Evolutionary conservation across 73 alveolate genomes (phyloP), one percentile per base, ranked within the genome.

Genomic region (Paramecium biaurelia): DNA sequence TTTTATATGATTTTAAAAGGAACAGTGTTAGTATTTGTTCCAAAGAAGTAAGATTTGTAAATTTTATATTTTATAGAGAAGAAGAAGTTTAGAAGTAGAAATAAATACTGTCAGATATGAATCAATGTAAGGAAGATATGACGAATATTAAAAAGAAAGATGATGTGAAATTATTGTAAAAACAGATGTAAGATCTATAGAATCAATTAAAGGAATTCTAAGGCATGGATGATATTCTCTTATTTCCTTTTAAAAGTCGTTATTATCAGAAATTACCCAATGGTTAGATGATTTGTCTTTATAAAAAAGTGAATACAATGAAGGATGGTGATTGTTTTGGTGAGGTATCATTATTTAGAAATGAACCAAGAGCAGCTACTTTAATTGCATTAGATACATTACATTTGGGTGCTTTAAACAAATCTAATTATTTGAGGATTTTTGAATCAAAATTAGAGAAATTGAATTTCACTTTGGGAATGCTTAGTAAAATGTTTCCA

Each of bases 311-410:
- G 2, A 79, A 79, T 47, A 41, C 49, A 20, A 38, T 79, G 70
- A 79, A 23, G 7, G 63, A 79, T 30, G 98, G 98, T 35, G 98
- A 93, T 38, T 95, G 95, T 74, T 95, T 95, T 92, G 98, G 98
- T 43, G 98, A 95, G 57, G 92, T 95, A 4, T 93, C 98, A 9
- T 67, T 95, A 11, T 85, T 94, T 18, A 85, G 92, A 58, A 93
- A 88, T 30, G 97, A 92, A 67, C 96, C 95, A 12, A 56, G 96
- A 57, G 98, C 98, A n/a, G 98, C 97, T 8, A 93, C 90, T 37
- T 45, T 95, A 4, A 74, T 95, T 5, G 97, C 97, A 5, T 76
- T 76, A 11, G 79, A 79, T 79, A 79, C 18, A 12, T 41, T 79
- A 14, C 90, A 79, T 79, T 32, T 79, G 28, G 76, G 45, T 2